phyloP scores from a whole-genome alignment of 805 yeast species.

The Yamadazyma ubonensis region DNA sequence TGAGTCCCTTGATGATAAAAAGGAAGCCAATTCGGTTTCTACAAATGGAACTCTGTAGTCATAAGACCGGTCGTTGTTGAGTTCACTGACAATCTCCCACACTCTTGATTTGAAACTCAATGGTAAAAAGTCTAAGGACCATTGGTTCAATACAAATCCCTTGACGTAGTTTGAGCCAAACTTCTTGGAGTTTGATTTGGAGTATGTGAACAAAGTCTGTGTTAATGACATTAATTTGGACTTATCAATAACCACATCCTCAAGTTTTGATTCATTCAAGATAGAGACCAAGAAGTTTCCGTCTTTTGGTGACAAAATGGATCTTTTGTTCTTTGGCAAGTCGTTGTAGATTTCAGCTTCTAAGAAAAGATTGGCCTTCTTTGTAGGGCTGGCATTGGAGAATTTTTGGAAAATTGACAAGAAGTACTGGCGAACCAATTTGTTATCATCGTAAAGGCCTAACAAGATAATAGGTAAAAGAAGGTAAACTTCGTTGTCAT shows the following conservation, averaged over 20 bases:
- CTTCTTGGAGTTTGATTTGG: constrained; percentile 47
- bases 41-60: constrained; percentile 34
- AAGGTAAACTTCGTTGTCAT: constrained; percentile 43
- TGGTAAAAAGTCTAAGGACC: constrained; percentile 36
- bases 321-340: constrained; percentile 42
- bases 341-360: constrained; percentile 59
- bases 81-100: constrained; percentile 28
- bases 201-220: constrained; percentile 41
- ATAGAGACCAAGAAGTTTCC: constrained; percentile 28
- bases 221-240: constrained; percentile 23
- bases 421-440: constrained; percentile 43
- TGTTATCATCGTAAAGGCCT: constrained; percentile 51
- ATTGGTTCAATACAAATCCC: constrained; percentile 71
- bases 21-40: constrained; percentile 29
- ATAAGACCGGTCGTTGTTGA: constrained; percentile 20
- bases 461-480: constrained; percentile 58
- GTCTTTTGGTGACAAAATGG: constrained; percentile 66
- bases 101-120: constrained; percentile 50
- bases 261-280: constrained; percentile 16
- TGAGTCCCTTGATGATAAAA: constrained; percentile 37
- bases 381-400: constrained; percentile 21
- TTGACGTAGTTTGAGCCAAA: constrained; percentile 52
- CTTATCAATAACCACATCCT: constrained; percentile 31
- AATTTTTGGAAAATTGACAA: constrained; percentile 7
- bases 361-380: constrained; percentile 41